Percentiles rank a stretch among this genome's conserved stretches.
Evolutionary conservation across 495 filamentous ascomycete species (phyloP).

Genomic region (Cairneyella variabilis): DNA sequence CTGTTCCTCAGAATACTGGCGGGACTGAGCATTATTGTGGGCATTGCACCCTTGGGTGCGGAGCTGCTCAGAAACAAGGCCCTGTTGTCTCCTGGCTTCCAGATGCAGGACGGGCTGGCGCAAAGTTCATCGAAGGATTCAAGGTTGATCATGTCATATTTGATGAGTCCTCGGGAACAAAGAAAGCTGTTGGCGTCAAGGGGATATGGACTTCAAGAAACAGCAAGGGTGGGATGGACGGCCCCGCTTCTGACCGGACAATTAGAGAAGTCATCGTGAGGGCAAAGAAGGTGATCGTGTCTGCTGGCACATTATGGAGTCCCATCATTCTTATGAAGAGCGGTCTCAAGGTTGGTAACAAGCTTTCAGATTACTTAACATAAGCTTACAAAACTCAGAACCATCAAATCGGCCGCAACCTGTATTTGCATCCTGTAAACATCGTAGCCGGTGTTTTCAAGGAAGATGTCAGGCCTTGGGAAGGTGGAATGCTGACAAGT

Average conservation of each 20-base stretch:
- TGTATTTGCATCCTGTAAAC: slow-evolving; percentile 74
- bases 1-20: slow-evolving; percentile 78
- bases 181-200: slow-evolving; percentile 60
- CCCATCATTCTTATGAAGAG: slow-evolving; percentile 74
- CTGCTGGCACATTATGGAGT: slow-evolving; percentile 67
- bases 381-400: slow-evolving; percentile 48
- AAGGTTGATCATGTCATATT: slow-evolving; percentile 65
- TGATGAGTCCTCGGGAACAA: slow-evolving; percentile 48
- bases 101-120: slow-evolving; percentile 71
- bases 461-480: slow-evolving; percentile 69
- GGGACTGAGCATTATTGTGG: slow-evolving; percentile 70
- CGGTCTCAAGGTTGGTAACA: slow-evolving; percentile 47
- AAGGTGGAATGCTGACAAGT: slow-evolving; percentile 73
- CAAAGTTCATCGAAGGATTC: slow-evolving; percentile 77
- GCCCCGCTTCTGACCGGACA: slow-evolving; percentile 37
- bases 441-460: slow-evolving; percentile 58
- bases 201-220: slow-evolving; percentile 74
- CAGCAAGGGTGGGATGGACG: slow-evolving; percentile 50
- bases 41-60: slow-evolving; percentile 76
- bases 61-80: slow-evolving; percentile 67
- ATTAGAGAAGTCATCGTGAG: slow-evolving; percentile 62
- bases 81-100: slow-evolving; percentile 73
- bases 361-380: not conserved
- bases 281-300: slow-evolving; percentile 79
- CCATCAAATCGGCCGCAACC: slow-evolving; percentile 76